phyloP scores from a whole-genome alignment of 2,329 filamentous ascomycete genomes.

The Alternaria brassicicola region DNA sequence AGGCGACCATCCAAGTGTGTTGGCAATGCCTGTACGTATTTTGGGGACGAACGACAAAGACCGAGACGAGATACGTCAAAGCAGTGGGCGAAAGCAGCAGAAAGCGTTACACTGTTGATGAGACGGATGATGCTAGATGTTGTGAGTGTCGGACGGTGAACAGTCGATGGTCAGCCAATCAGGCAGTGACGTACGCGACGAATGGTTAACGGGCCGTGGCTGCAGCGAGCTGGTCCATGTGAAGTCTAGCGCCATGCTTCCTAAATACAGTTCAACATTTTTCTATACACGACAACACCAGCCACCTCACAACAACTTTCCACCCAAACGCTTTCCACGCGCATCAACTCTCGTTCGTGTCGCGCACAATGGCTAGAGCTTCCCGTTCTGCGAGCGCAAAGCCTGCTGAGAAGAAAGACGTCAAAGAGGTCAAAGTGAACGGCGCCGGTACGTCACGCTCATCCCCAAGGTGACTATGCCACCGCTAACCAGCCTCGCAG shows the following conservation, averaged over 20 bases:
- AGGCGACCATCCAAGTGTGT: slow-evolving; percentile 30
- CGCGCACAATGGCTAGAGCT: slow-evolving; percentile 39
- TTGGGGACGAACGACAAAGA: slow-evolving; percentile 5
- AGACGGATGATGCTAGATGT: slow-evolving; percentile 1
- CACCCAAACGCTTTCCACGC: slow-evolving; percentile 20
- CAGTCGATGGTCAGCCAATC: slow-evolving; percentile 17
- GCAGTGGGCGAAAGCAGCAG: neutral
- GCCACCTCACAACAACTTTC: slow-evolving; percentile 22
- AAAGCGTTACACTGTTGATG: neutral
- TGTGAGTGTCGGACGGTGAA: slow-evolving; percentile 9
- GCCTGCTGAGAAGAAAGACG: slow-evolving; percentile 32
- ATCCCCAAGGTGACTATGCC: slow-evolving; percentile 14
- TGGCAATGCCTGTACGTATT: slow-evolving; percentile 10
- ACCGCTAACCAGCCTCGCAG: slow-evolving; percentile 24
- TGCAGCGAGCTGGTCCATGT: slow-evolving; percentile 8
- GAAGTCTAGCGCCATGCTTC: slow-evolving; percentile 14
- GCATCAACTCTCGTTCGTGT: slow-evolving; percentile 20
- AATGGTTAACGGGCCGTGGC: slow-evolving; percentile 16
- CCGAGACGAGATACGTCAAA: neutral
- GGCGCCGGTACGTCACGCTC: slow-evolving; percentile 39
- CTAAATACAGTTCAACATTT: slow-evolving; percentile 26
- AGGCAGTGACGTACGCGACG: slow-evolving; percentile 20
- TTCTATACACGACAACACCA: slow-evolving; percentile 38
- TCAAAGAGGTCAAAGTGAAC: slow-evolving; percentile 38
- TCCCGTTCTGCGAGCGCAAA: slow-evolving; percentile 39